These are phyloP conservation scores for Leccinum fallax DNA, from an alignment of 1,284 basidiomycete genomes.

Conservation along the genomic window DNA sequence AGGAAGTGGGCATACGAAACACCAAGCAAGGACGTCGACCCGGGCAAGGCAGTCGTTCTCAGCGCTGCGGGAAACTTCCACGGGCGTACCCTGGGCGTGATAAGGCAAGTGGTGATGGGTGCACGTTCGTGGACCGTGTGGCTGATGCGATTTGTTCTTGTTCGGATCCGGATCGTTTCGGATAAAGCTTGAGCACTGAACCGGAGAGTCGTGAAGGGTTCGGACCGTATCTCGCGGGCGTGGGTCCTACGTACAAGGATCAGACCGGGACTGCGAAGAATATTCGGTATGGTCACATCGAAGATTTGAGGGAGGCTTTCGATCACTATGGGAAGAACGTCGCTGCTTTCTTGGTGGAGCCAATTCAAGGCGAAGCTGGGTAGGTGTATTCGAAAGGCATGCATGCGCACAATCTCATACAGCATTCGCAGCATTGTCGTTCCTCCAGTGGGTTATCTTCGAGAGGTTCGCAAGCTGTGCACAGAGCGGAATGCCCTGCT, in stretches of 20 bases:
- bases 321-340: constrained; percentile 83
- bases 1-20: constrained; percentile 95
- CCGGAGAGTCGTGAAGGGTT: constrained; percentile 87
- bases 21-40: constrained; percentile 56
- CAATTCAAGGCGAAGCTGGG: constrained; percentile 99
- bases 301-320: constrained; percentile 83
- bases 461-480: constrained; percentile 80
- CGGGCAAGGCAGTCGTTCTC: constrained; percentile 85
- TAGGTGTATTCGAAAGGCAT: constrained; percentile 41
- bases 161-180: constrained; percentile 2
- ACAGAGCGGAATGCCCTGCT: constrained; percentile 92
- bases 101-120: constrained; percentile 52
- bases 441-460: constrained; percentile 88
- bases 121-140: background rate
- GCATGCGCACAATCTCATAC: constrained; percentile 1
- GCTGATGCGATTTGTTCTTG: constrained; percentile 16
- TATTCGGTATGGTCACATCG: constrained; percentile 83
- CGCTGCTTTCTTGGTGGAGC: constrained; percentile 95
- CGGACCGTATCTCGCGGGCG: constrained; percentile 86
- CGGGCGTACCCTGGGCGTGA: constrained; percentile 89
- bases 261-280: constrained; percentile 48
- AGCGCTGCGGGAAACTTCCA: constrained; percentile 94
- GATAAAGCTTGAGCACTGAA: constrained; percentile 89
- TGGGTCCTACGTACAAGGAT: constrained; percentile 77
- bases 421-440: constrained; percentile 76